phyloP scores from a whole-genome alignment of 2,329 filamentous ascomycete species.

The Penicillium palitans region DNA sequence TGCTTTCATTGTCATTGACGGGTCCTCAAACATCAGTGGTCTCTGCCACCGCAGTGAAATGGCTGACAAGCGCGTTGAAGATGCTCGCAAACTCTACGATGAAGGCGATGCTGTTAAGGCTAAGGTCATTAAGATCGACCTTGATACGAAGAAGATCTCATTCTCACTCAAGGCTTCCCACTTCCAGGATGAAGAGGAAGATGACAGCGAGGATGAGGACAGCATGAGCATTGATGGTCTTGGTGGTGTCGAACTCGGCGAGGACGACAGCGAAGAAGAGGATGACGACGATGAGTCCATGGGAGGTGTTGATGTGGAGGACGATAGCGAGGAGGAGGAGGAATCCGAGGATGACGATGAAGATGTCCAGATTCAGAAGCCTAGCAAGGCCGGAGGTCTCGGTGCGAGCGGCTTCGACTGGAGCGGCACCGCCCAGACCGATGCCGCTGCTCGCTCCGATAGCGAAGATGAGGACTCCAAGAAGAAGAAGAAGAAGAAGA shows the following conservation, averaged over 20 bases:
- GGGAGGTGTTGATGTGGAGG: constrained; percentile 49
- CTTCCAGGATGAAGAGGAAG: constrained; percentile 64
- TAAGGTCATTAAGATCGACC: constrained; percentile 76
- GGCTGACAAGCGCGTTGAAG: constrained; percentile 76
- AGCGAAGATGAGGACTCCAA: constrained; percentile 48
- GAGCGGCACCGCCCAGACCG: constrained; percentile 67
- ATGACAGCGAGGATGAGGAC: constrained; percentile 49
- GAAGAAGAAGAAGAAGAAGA: constrained; percentile 73
- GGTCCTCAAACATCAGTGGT: constrained; percentile 84
- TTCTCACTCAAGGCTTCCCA: constrained; percentile 93
- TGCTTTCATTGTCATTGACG: constrained; percentile 87
- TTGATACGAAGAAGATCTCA: constrained; percentile 73
- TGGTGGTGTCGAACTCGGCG: constrained; percentile 36
- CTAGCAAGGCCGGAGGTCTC: constrained; percentile 56
- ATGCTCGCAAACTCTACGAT: constrained; percentile 85
- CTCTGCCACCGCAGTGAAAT: constrained; percentile 91
- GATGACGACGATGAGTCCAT: constrained; percentile 40
- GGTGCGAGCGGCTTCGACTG: constrained; percentile 82
- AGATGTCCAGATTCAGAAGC: constrained; percentile 47
- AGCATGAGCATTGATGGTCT: constrained; percentile 39
- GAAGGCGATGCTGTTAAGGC: constrained; percentile 94
- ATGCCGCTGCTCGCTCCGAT: constrained; percentile 48
- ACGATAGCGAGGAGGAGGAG: constrained; percentile 41
- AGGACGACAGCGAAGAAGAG: constrained; percentile 39
- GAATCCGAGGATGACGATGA: constrained; percentile 34